These are phyloP conservation scores for Tolypocladium ovalisporum DNA, from an alignment of 2,329 filamentous ascomycete genomes.

Conservation along the genomic window DNA sequence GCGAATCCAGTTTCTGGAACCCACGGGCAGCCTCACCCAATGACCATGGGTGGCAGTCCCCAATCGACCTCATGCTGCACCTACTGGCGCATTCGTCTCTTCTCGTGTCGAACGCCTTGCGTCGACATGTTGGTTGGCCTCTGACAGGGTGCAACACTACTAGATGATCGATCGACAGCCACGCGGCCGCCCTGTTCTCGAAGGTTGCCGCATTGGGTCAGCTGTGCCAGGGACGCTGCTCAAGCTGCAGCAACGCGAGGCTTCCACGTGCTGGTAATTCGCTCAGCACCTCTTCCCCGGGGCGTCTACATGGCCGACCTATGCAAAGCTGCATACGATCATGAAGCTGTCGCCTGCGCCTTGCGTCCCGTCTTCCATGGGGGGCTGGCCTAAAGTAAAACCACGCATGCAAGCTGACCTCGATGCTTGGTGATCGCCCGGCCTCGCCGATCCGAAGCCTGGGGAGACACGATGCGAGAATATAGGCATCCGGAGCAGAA, in stretches of 20 bases:
- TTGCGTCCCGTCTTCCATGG: neutral
- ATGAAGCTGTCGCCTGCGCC: neutral
- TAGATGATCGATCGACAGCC: neutral
- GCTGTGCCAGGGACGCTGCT: neutral
- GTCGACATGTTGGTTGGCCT: neutral
- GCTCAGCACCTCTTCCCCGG: neutral
- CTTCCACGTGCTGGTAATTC: neutral
- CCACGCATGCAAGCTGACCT: neutral
- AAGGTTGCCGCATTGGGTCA: neutral
- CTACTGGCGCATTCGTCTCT: neutral
- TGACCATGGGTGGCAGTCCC: neutral
- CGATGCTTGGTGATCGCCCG: too few species aligned
- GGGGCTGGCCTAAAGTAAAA: neutral
- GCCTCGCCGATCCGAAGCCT: too few species aligned
- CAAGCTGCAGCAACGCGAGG: neutral
- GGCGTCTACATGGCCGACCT: neutral
- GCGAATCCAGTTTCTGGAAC: neutral
- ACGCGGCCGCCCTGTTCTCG: neutral
- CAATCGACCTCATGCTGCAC: neutral
- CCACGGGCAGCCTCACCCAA: neutral
- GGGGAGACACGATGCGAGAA: too few species aligned
- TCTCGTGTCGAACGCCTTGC: neutral
- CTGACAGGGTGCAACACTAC: neutral
- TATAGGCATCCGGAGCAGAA: neutral
- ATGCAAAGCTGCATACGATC: neutral